phyloP scores from a whole-genome alignment of 108 stramenopile genomes.

The Nitzschia inconspicua region DNA sequence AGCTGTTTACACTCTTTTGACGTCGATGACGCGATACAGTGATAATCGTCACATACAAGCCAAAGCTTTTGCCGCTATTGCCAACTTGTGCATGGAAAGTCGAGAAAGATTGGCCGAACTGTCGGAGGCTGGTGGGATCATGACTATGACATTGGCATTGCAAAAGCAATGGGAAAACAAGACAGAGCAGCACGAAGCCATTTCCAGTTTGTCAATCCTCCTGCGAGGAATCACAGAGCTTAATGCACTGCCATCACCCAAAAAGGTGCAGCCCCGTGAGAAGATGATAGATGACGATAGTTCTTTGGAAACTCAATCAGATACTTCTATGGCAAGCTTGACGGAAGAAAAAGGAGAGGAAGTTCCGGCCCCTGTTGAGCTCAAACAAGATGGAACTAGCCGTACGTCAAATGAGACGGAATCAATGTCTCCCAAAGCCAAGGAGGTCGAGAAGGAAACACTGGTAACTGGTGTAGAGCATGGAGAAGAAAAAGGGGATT shows the following conservation, averaged over 20 bases:
- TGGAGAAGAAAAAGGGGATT: too few species aligned
- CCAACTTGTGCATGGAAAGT: conserved; percentile 44
- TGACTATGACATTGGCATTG: conserved; percentile 37
- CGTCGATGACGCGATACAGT: conserved; percentile 45
- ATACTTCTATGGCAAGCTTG: not conserved
- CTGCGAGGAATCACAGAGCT: conserved; percentile 24
- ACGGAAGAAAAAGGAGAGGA: too few species aligned
- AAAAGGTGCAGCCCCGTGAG: too few species aligned
- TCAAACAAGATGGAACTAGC: conserved; percentile 1
- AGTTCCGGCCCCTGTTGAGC: too few species aligned
- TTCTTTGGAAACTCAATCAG: not conserved
- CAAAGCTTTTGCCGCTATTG: conserved; percentile 50
- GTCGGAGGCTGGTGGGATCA: conserved; percentile 33
- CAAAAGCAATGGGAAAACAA: conserved; percentile 38
- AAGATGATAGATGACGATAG: not conserved
- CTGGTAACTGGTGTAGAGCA: too few species aligned
- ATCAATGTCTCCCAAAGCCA: too few species aligned
- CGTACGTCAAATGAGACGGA: not conserved
- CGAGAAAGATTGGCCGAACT: conserved; percentile 29
- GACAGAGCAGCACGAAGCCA: conserved; percentile 33
- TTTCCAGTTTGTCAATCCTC: conserved; percentile 28
- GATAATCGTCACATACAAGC: conserved; percentile 47
- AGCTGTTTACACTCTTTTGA: conserved; percentile 34
- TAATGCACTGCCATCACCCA: too few species aligned
- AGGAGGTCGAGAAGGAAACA: too few species aligned